These are phyloP conservation scores for Pseudogymnoascus sp. DNA, from an alignment of 2,329 filamentous ascomycete genomes.

Conservation along the genomic window DNA sequence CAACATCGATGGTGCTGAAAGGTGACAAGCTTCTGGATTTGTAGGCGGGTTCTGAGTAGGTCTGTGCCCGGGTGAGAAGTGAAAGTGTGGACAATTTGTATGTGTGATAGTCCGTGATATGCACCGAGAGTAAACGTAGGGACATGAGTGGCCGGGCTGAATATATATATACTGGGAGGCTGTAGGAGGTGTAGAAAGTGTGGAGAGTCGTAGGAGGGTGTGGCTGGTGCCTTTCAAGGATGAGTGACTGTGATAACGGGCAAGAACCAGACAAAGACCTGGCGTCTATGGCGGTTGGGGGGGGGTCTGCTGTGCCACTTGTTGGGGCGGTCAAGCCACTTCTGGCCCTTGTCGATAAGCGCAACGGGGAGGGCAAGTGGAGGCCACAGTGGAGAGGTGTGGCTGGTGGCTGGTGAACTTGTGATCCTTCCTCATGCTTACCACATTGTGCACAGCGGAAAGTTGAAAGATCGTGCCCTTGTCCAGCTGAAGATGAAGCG, in stretches of 20 bases:
- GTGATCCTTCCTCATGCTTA: constrained; percentile 3
- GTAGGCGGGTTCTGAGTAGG: background rate
- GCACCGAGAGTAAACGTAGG: background rate
- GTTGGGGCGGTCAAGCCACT: constrained; percentile 1
- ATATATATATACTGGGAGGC: background rate
- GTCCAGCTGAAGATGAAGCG: background rate
- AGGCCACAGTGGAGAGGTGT: background rate
- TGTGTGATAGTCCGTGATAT: background rate
- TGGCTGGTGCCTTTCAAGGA: constrained; percentile 7
- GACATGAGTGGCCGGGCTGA: background rate
- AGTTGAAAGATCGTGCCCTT: background rate
- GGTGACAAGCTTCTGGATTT: background rate
- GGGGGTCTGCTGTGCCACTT: background rate
- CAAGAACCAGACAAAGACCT: background rate
- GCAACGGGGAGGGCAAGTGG: background rate
- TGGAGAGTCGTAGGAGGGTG: background rate
- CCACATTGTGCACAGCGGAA: background rate
- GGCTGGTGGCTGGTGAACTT: background rate
- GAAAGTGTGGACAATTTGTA: background rate
- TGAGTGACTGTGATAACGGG: background rate
- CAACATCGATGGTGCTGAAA: background rate
- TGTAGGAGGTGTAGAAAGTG: background rate
- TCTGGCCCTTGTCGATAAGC: background rate
- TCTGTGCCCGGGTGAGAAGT: background rate
- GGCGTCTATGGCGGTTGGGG: constrained; percentile 6